Conservation (phyloP, 73 alveolate genomes). For the Paramecium biaurelia region DNA sequence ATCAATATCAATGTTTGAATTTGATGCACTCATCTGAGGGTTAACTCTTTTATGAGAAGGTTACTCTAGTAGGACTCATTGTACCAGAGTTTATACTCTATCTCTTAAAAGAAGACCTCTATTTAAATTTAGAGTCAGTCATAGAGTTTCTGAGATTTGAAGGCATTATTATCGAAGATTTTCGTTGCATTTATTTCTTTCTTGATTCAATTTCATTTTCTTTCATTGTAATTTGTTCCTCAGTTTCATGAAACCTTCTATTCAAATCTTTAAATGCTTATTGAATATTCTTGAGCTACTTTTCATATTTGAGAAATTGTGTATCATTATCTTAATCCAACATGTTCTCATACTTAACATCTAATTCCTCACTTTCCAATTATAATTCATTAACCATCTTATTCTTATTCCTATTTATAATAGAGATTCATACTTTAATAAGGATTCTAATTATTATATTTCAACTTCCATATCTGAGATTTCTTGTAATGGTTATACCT, state of each 20-base stretch:
- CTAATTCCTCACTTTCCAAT: background rate
- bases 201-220: conserved; percentile 11
- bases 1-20: background rate
- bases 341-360: background rate
- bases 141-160: background rate
- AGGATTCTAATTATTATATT: background rate
- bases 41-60: background rate
- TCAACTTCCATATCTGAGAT: background rate
- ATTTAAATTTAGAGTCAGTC: background rate
- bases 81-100: conserved; percentile 10
- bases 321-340: background rate
- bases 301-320: background rate
- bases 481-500: background rate
- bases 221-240: background rate
- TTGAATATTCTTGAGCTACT: background rate
- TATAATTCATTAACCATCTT: background rate
- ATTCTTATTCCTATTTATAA: background rate
- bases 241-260: conserved; percentile 12
- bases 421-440: background rate
- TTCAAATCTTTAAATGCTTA: background rate
- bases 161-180: background rate
- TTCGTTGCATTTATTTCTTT: background rate
- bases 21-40: background rate
- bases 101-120: background rate
- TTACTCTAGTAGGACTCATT: conserved; percentile 8